Percentiles rank a stretch among this genome's conserved stretches.
These are phyloP conservation scores for Pisolithus sp. DNA, from an alignment of 768 basidiomycete genomes.

Conservation along the genomic window DNA sequence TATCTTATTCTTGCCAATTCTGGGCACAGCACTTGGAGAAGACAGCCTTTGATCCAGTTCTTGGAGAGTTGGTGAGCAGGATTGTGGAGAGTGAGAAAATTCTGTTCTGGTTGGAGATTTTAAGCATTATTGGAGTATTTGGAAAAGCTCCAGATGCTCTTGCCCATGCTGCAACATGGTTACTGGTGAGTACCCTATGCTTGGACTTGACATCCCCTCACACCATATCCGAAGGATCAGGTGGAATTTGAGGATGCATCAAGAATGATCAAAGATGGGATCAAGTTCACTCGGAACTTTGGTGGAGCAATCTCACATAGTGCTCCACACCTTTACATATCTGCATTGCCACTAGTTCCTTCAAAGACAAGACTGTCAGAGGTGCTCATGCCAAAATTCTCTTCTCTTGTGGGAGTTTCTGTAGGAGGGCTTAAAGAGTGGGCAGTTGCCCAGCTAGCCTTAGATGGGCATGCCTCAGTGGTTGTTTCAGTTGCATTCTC, in stretches of 20 bases:
- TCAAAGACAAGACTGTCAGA: slow-evolving; percentile 19
- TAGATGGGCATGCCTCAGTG: background rate
- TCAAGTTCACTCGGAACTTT: slow-evolving; percentile 12
- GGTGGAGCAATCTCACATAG: slow-evolving; percentile 6
- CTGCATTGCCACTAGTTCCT: slow-evolving; percentile 19
- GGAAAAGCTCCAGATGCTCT: too few relatives aligned
- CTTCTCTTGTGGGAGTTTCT: background rate
- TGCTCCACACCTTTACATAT: slow-evolving; percentile 21
- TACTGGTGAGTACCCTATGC: background rate
- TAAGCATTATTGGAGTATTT: too few relatives aligned
- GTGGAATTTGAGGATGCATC: background rate
- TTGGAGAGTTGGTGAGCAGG: too few relatives aligned
- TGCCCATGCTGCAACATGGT: background rate
- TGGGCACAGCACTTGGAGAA: too few relatives aligned
- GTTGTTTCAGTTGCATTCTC: background rate
- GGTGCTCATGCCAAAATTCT: background rate
- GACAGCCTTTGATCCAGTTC: too few relatives aligned
- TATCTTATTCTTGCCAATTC: too few relatives aligned
- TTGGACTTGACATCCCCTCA: background rate
- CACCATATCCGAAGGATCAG: background rate
- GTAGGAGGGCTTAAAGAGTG: background rate
- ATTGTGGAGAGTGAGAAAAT: too few relatives aligned
- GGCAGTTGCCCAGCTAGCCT: background rate
- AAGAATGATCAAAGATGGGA: background rate
- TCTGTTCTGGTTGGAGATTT: too few relatives aligned